Evolutionary conservation across 192 early-diverging fungal genomes (phyloP).

Genomic region (Umbelopsis sp.): DNA sequence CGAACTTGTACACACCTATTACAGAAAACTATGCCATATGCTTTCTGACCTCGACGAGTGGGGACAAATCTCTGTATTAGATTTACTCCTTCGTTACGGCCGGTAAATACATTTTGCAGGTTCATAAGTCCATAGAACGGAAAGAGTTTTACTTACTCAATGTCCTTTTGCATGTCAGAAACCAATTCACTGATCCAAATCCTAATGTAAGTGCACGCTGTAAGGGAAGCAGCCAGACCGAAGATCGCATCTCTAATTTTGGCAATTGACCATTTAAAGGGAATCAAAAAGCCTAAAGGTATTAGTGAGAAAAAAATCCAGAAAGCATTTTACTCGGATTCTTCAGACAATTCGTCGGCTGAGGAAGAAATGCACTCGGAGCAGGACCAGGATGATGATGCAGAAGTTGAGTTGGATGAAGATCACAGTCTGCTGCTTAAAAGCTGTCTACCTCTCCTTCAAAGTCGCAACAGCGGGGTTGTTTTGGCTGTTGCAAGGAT

Average conservation of each 20-base stretch:
- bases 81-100: conserved; percentile 80
- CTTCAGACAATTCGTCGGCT: conserved; percentile 22
- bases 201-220: conserved; percentile 30
- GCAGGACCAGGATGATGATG: conserved; percentile 17
- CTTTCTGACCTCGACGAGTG: conserved; percentile 93
- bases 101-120: conserved; percentile 39
- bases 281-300: not conserved
- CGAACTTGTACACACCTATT: conserved; percentile 88
- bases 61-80: conserved; percentile 89
- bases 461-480: conserved; percentile 85
- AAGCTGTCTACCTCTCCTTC: conserved; percentile 72
- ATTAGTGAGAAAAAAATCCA: conserved; percentile 24
- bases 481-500: conserved; percentile 71
- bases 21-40: conserved; percentile 83
- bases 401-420: conserved; percentile 61
- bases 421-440: conserved; percentile 80
- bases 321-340: conserved; percentile 54
- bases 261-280: not conserved
- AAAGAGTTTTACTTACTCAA: not conserved
- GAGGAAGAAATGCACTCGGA: not conserved
- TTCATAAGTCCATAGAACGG: not conserved
- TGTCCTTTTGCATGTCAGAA: conserved; percentile 12
- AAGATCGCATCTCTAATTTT: not conserved
- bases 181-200: conserved; percentile 65
- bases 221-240: not conserved